Base-by-base conservation (phyloP, 2,329 filamentous ascomycete species). In the Graphilbum ipis-grandicollis region DNA sequence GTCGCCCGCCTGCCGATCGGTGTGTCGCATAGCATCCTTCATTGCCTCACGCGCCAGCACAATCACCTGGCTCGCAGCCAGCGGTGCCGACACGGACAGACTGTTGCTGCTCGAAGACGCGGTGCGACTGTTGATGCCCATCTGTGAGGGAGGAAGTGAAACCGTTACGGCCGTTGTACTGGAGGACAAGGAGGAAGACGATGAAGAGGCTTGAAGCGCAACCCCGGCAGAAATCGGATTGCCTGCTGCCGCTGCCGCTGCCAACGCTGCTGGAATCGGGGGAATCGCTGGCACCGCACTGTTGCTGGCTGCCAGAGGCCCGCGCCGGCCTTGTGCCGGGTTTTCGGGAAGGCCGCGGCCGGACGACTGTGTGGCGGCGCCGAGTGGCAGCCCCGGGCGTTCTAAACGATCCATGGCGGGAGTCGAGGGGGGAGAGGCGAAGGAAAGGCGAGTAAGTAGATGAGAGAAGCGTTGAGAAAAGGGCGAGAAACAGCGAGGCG, bases 11-110 rank as follows among this genome's bases (percentile, higher is more conserved):
- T 79, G 74, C 35, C 62, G 69, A 47, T 66, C 65, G 45, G 78
- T 75, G 51, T 76, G 76, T 46, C 75, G 66, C 40, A 78, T 59
- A 38, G 78, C 77, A 47, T 64, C 66, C 43, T 68, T 66, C 67
- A 83, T 78, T 32, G 75, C 74, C 47, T 79, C 71, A 46, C 67
- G 68, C 26, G 73, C 74, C 34, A 80, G 62, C 39, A 62, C 61
- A 36, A 82, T 70, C 43, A 82, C 73, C 52, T 82, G 73, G 31
- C 59, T 60, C 29, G 75, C 59, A 15, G 75, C 67, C 50, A 75
- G 62, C 37, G 67, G 62, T 13, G 56, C 53, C n/a, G 59, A 59
- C 14, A 65, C 55, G 12, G 67, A 63, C 33, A 74, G 53, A 35
- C 57, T 56, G 43, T 62, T 13, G 19, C 14, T 25, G 34, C 30